phyloP scores from a whole-genome alignment of 2,329 filamentous ascomycete species.

The Clonostachys rhizophaga region DNA sequence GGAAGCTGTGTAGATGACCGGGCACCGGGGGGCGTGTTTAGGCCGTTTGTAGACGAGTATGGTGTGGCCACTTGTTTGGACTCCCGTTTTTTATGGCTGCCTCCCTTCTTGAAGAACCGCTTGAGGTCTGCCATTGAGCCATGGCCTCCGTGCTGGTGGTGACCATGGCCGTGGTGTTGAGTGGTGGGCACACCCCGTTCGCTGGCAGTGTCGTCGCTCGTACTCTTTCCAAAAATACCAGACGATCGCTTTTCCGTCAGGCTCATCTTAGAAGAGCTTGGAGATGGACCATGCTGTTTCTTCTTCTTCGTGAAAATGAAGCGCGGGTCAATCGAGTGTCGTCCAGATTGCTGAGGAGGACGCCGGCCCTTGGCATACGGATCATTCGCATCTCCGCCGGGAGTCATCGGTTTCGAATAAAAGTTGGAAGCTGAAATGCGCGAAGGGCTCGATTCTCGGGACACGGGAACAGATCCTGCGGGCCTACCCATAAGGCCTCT shows the following conservation, averaged over 20 bases:
- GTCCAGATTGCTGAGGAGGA: slow-evolving; percentile 59
- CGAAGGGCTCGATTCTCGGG: slow-evolving; percentile 61
- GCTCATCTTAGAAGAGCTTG: slow-evolving; percentile 45
- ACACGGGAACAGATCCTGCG: slow-evolving; percentile 49
- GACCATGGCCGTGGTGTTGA: slow-evolving; percentile 10
- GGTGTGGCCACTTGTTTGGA: slow-evolving; percentile 43
- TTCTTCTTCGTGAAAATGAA: slow-evolving; percentile 82
- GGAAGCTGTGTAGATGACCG: slow-evolving; percentile 63
- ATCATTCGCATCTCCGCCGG: slow-evolving; percentile 74
- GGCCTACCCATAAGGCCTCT: slow-evolving; percentile 49
- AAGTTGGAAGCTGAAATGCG: slow-evolving; percentile 56
- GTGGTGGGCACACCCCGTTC: slow-evolving; percentile 16
- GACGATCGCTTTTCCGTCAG: slow-evolving; percentile 51
- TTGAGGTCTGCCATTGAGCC: slow-evolving; percentile 93
- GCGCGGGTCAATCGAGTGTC: slow-evolving; percentile 65
- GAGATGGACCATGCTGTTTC: slow-evolving; percentile 54
- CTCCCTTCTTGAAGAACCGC: slow-evolving; percentile 86
- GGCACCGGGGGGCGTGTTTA: slow-evolving; percentile 39
- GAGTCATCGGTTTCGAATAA: slow-evolving; percentile 73
- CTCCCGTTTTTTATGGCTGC: slow-evolving; percentile 63
- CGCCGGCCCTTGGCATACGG: slow-evolving; percentile 83
- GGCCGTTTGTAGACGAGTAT: slow-evolving; percentile 46
- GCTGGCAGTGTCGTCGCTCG: slow-evolving; percentile 14
- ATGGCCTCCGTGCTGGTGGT: slow-evolving; percentile 26
- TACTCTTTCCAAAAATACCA: slow-evolving; percentile 25